Conservation (phyloP, 225 moss, liverwort and hornwort genomes). For the Thuidium tamariscinum region DNA sequence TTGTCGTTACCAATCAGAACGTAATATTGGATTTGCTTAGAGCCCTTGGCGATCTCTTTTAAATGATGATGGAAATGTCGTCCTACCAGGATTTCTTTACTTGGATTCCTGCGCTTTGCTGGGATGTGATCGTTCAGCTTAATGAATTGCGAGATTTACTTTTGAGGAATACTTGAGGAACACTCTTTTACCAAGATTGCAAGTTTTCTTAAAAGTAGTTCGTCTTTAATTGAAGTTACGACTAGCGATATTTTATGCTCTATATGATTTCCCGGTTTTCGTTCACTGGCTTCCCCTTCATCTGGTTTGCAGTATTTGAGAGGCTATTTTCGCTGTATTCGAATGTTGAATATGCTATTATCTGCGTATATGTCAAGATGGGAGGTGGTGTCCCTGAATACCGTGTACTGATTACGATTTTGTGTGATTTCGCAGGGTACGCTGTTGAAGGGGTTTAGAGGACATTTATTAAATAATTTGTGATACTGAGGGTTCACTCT, state of each 20-base stretch:
- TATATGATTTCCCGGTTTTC: background rate
- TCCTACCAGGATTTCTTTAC: background rate
- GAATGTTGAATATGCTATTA: background rate
- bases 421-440: constrained; percentile 5
- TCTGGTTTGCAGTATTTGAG: background rate
- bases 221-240: background rate
- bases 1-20: background rate
- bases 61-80: background rate
- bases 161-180: background rate
- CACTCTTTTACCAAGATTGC: background rate
- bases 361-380: background rate
- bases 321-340: background rate
- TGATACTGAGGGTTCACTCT: constrained; percentile 56
- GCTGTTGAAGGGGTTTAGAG: background rate
- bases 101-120: background rate
- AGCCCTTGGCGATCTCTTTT: too few relatives aligned
- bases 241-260: background rate
- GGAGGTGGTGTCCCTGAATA: background rate
- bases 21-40: background rate
- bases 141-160: background rate
- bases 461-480: background rate
- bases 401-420: background rate
- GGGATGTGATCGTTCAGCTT: background rate
- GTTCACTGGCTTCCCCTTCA: background rate
- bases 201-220: background rate